Evolutionary conservation across 1,284 basidiomycete genomes (phyloP).

Genomic region (Fomitopsis pinicola): DNA sequence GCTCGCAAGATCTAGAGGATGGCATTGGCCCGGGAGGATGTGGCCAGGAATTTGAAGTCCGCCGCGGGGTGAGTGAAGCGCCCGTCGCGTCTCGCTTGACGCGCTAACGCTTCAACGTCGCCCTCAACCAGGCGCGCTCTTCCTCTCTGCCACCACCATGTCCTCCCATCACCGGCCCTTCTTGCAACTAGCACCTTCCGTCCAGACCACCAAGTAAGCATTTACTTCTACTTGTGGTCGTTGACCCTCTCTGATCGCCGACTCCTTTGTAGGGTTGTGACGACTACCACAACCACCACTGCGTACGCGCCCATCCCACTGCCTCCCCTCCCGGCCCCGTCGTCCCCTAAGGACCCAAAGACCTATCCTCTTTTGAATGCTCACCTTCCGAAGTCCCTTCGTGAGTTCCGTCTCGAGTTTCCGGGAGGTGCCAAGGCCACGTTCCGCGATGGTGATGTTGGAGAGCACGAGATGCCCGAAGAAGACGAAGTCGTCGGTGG

Average conservation of each 20-base stretch:
- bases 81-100: slow-evolving; percentile 15
- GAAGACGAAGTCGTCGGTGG: slow-evolving; percentile 67
- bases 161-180: slow-evolving; percentile 53
- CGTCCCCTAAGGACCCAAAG: slow-evolving; percentile 73
- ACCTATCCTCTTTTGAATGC: slow-evolving; percentile 72
- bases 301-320: slow-evolving; percentile 78
- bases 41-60: slow-evolving; percentile 13
- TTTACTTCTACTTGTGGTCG: slow-evolving; percentile 1
- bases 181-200: slow-evolving; percentile 67
- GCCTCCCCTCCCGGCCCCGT: slow-evolving; percentile 62
- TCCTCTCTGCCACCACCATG: slow-evolving; percentile 38
- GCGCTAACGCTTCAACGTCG: slow-evolving; percentile 6
- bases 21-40: background rate
- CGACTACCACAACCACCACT: slow-evolving; percentile 81
- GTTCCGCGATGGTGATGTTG: slow-evolving; percentile 63
- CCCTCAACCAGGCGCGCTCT: slow-evolving; percentile 10
- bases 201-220: slow-evolving; percentile 73
- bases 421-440: slow-evolving; percentile 74
- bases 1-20: background rate
- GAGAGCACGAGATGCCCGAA: slow-evolving; percentile 63
- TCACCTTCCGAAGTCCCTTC: slow-evolving; percentile 61
- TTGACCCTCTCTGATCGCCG: slow-evolving; percentile 16
- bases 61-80: slow-evolving; percentile 6
- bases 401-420: slow-evolving; percentile 72
- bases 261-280: slow-evolving; percentile 62